phyloP scores from a whole-genome alignment of 2,329 filamentous ascomycete genomes.

The Rutstroemia sp. region DNA sequence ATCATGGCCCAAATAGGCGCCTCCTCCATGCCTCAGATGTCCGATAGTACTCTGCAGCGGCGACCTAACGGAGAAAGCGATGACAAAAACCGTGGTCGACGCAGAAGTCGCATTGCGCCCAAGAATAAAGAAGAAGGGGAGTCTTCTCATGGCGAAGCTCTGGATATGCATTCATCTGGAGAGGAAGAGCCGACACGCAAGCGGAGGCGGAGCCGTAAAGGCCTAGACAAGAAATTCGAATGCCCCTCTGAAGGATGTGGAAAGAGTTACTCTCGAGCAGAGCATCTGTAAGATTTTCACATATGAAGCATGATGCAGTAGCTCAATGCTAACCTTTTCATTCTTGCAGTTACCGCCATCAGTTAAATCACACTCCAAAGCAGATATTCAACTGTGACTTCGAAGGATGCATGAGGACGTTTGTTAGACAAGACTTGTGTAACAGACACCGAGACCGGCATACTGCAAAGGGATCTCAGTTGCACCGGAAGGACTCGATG shows the following conservation, averaged over 20 bases:
- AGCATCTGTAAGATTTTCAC: slow-evolving; percentile 67
- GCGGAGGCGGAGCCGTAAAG: slow-evolving; percentile 66
- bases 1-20: slow-evolving; percentile 24
- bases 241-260: slow-evolving; percentile 83
- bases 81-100: slow-evolving; percentile 27
- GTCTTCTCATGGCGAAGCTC: slow-evolving; percentile 20
- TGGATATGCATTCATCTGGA: slow-evolving; percentile 27
- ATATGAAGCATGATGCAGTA: not conserved
- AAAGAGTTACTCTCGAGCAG: slow-evolving; percentile 92
- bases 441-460: slow-evolving; percentile 78
- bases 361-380: slow-evolving; percentile 92
- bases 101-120: slow-evolving; percentile 23
- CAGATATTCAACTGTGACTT: slow-evolving; percentile 93
- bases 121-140: slow-evolving; percentile 22
- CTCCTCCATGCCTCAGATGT: slow-evolving; percentile 18
- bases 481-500: slow-evolving; percentile 66
- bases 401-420: slow-evolving; percentile 80
- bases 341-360: slow-evolving; percentile 64
- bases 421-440: slow-evolving; percentile 89
- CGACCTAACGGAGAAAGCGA: slow-evolving; percentile 21
- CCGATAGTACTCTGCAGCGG: slow-evolving; percentile 19
- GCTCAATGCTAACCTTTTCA: slow-evolving; percentile 9
- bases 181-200: slow-evolving; percentile 37
- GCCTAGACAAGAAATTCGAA: slow-evolving; percentile 72
- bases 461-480: slow-evolving; percentile 68